A percentile compares a stretch with the other conserved stretches of the same genome.
These are phyloP conservation scores for Miscanthus sacchariflorus DNA, from an alignment of 202 grass and related monocot genomes.

Conservation along the genomic window DNA sequence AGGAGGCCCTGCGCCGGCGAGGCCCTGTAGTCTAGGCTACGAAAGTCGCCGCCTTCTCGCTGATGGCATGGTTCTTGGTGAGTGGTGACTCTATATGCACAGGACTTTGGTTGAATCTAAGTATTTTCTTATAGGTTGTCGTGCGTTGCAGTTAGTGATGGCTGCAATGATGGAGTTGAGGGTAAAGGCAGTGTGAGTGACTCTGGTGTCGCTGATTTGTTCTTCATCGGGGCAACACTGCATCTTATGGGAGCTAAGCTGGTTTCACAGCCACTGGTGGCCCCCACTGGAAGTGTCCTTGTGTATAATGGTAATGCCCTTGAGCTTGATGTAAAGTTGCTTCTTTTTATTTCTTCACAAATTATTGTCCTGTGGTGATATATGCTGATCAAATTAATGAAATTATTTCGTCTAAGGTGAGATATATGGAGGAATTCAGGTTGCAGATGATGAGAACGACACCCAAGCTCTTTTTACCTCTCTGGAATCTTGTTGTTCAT, in stretches of 20 bases:
- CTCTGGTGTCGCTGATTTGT: constrained; percentile 43
- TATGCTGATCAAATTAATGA: constrained; percentile 15
- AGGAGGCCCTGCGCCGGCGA: constrained; percentile 63
- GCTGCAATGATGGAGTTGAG: neutral
- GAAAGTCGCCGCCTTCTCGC: constrained; percentile 54
- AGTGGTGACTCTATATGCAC: neutral
- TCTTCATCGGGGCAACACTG: constrained; percentile 75
- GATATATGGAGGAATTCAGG: constrained; percentile 82
- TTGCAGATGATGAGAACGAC: constrained; percentile 70
- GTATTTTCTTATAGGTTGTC: neutral
- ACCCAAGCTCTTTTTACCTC: constrained; percentile 67
- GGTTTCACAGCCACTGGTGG: constrained; percentile 65
- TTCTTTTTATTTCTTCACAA: neutral
- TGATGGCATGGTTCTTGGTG: constrained; percentile 37
- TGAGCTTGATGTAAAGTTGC: neutral
- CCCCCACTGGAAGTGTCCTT: constrained; percentile 71
- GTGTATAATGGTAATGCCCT: constrained; percentile 82
- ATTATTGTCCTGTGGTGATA: neutral
- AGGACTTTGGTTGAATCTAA: neutral
- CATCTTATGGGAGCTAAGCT: constrained; percentile 75
- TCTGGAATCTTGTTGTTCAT: constrained; percentile 70
- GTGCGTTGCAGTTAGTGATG: constrained; percentile 3
- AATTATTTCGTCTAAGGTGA: constrained; percentile 62
- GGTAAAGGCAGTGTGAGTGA: neutral
- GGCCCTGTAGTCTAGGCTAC: constrained; percentile 64